Percentiles rank a stretch among this genome's conserved stretches.
phyloP scores from a whole-genome alignment of 192 early-diverging fungal genomes.

The Rhizophagus sp. region DNA sequence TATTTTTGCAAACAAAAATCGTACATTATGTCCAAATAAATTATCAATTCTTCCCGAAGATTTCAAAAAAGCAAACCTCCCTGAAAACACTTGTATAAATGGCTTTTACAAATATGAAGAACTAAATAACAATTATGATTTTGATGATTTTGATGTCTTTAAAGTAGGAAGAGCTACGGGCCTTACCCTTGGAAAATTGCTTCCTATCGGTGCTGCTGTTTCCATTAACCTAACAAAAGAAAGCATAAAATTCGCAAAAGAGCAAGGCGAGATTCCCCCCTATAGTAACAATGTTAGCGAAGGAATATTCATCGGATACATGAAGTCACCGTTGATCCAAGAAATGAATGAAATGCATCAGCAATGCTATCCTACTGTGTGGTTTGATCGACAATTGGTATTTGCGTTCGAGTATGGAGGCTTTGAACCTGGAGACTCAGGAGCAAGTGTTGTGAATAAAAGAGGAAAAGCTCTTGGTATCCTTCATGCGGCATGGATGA shows the following conservation, averaged over 20 bases:
- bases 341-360: not conserved
- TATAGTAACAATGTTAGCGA: not conserved
- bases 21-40: slow-evolving; percentile 20
- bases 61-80: not conserved
- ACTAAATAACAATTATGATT: not conserved
- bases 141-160: not conserved
- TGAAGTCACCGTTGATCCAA: not conserved
- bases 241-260: slow-evolving; percentile 1
- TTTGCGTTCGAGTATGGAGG: not conserved
- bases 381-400: slow-evolving; percentile 14
- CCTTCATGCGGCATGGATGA: no score
- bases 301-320: slow-evolving; percentile 2
- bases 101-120: slow-evolving; percentile 11
- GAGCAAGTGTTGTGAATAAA: not conserved
- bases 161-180: slow-evolving; percentile 13
- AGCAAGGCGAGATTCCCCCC: not conserved
- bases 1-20: not conserved
- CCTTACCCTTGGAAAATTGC: slow-evolving; percentile 2
- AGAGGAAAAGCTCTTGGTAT: no score
- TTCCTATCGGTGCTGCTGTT: not conserved
- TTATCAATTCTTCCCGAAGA: not conserved
- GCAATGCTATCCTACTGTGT: slow-evolving; percentile 14
- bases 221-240: slow-evolving; percentile 13
- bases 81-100: slow-evolving; percentile 5
- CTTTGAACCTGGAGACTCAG: slow-evolving; percentile 4